Conservation (phyloP, 1,139 yeast genomes). For the Candida smagusa region DNA sequence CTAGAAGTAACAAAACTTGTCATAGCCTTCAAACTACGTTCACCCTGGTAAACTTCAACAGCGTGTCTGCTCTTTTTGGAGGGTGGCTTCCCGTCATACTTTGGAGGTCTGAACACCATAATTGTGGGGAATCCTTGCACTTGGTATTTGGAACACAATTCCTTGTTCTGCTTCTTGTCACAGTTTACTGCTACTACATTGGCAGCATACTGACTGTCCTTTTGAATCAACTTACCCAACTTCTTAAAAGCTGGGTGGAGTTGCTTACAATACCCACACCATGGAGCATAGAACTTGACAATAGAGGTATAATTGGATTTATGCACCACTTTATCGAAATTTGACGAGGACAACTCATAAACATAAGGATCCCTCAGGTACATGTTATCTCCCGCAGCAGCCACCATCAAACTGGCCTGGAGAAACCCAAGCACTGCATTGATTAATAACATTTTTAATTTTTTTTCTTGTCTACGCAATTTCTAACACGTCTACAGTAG, state of each 20-base stretch:
- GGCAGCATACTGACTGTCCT: slow-evolving; percentile 50
- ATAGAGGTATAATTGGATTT: slow-evolving; percentile 73
- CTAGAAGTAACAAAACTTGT: slow-evolving; percentile 57
- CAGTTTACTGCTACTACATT: slow-evolving; percentile 88
- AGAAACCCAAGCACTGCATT: slow-evolving; percentile 3
- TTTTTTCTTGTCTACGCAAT: too few relatives aligned
- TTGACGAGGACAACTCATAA: slow-evolving; percentile 52
- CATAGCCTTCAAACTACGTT: slow-evolving; percentile 58
- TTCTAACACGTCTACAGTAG: neutral
- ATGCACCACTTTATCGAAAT: slow-evolving; percentile 63
- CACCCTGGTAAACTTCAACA: slow-evolving; percentile 67
- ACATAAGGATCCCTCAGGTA: slow-evolving; percentile 49
- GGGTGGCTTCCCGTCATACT: slow-evolving; percentile 24
- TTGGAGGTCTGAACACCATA: slow-evolving; percentile 80
- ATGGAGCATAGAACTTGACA: slow-evolving; percentile 94
- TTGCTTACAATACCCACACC: slow-evolving; percentile 84
- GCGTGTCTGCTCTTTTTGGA: slow-evolving; percentile 26
- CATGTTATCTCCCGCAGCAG: slow-evolving; percentile 14
- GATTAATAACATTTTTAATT: too few relatives aligned
- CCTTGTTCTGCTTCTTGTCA: slow-evolving; percentile 65
- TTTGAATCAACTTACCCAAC: slow-evolving; percentile 56
- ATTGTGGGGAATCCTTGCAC: slow-evolving; percentile 81
- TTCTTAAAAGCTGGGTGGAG: slow-evolving; percentile 56
- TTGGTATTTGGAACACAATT: slow-evolving; percentile 63
- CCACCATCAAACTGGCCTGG: slow-evolving; percentile 7